Conservation (phyloP, 345 rosid genomes). For the Pistacia atlantica region DNA sequence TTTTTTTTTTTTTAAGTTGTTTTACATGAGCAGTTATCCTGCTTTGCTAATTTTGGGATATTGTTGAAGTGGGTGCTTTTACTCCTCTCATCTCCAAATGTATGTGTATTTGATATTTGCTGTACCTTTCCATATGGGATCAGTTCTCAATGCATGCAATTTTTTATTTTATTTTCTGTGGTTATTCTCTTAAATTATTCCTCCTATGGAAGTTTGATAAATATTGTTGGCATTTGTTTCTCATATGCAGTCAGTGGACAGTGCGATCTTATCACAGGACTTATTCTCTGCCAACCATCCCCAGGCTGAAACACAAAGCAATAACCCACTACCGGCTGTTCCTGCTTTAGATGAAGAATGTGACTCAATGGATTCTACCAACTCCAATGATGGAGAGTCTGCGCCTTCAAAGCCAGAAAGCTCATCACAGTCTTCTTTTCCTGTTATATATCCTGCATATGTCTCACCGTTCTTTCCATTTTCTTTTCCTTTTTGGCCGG, state of each 20-base stretch:
- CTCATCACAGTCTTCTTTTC: constrained; percentile 47
- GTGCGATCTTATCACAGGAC: constrained; percentile 61
- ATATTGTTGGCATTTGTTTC: neutral
- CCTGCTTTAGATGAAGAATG: constrained; percentile 81
- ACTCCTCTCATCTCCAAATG: neutral
- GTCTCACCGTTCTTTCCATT: constrained; percentile 73
- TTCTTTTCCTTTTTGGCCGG: constrained; percentile 75
- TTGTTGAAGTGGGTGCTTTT: neutral
- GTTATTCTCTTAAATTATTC: neutral
- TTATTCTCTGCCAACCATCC: constrained; percentile 40
- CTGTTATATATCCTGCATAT: constrained; percentile 73
- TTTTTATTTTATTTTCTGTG: neutral
- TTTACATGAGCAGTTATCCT: neutral
- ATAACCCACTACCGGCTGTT: constrained; percentile 42
- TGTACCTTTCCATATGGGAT: neutral
- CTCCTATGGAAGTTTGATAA: neutral
- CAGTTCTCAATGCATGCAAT: neutral
- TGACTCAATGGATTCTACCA: constrained; percentile 94
- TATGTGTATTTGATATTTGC: neutral
- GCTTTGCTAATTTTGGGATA: neutral
- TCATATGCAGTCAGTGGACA: constrained; percentile 58
- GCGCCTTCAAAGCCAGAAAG: constrained; percentile 46
- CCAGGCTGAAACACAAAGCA: constrained; percentile 49
- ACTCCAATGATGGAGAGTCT: constrained; percentile 70
- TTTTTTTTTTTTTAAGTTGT: no score